Percentiles rank a stretch among this genome's conserved stretches.
Evolutionary conservation across 2,329 filamentous ascomycete species (phyloP).

Genomic region (Acrodontium crateriforme): DNA sequence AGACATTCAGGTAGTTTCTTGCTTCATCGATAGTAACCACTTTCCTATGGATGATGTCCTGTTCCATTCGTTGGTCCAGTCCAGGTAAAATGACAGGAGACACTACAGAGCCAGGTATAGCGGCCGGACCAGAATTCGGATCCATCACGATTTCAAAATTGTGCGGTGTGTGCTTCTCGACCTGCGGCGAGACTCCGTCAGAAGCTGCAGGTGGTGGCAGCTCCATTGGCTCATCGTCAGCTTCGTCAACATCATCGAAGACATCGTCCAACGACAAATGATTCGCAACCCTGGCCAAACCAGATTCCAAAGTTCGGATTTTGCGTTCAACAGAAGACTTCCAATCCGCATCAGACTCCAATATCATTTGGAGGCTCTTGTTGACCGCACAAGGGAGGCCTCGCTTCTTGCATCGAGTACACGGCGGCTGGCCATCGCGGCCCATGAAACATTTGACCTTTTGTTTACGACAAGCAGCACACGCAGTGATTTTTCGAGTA

Average conservation of each 20-base stretch:
- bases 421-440: conserved; percentile 24
- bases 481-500: conserved; percentile 22
- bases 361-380: conserved; percentile 28
- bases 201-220: conserved; percentile 1
- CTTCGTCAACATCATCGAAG: conserved; percentile 13
- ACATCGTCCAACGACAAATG: conserved; percentile 12
- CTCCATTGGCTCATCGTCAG: conserved; percentile 7
- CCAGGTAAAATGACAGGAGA: conserved; percentile 15
- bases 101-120: conserved; percentile 20
- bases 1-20: conserved; percentile 18
- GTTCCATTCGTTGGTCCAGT: conserved; percentile 12
- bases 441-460: conserved; percentile 32
- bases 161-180: conserved; percentile 15
- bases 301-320: conserved; percentile 24
- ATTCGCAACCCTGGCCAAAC: conserved; percentile 16
- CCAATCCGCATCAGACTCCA: conserved; percentile 29
- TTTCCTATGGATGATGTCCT: conserved; percentile 17
- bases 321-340: conserved; percentile 26
- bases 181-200: conserved; percentile 4
- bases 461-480: conserved; percentile 6
- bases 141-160: conserved; percentile 28
- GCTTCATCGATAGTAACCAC: conserved; percentile 16
- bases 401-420: conserved; percentile 27
- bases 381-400: conserved; percentile 29
- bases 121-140: conserved; percentile 22